Base-by-base conservation (phyloP, 2,329 filamentous ascomycete genomes). In the Calonectria henricotiae region DNA sequence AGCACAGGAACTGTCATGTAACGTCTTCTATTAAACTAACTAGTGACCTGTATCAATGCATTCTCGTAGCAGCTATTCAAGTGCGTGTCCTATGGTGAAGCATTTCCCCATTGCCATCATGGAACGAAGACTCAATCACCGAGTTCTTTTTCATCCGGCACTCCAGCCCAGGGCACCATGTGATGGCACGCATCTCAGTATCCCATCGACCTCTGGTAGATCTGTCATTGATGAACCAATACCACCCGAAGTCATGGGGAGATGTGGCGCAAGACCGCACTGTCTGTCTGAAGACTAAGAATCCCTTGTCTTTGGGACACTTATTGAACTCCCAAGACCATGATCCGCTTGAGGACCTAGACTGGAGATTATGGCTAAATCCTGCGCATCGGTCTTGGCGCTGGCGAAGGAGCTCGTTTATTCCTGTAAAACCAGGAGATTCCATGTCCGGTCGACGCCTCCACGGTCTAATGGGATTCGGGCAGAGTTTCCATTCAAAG, bases 221-320 rank as follows among this genome's bases (percentile, higher is more conserved):
- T 17, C 23, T 49, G 5, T 49, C 8, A 17, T 49, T 49, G 20
- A 44, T 44, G n/a, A 11, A 37, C 35, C 35, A 37, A 37, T 5
- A 7, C 63, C 63, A 66, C 30, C 11, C 41, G 7, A 8, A 6
- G 8, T 66, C 63, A 15, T 37, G 32, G 12, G 63, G 63, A 20
- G 30, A 60, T 5, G 13, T 46, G 17, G 15, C 30, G 3, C 27
- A 37, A 4, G 17, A n/a, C 23, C 54, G 27, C n/a, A 47, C 13
- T 2, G 27, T 66, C 41, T 60, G 63, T 39, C 27, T 66, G 30
- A 66, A 46, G 49, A 66, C 37, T 3, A 60, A 47, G 43, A 60
- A 49, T n/a, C n/a, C 17, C 7, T 60, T 47, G 7, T 60, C 51
- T 37, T 66, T 49, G 0, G 43, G n/a, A 25, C 63, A 66, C 35